Evolutionary conservation across 2,329 filamentous ascomycete species (phyloP).

Genomic region (Rhexocercosporidium sp.): DNA sequence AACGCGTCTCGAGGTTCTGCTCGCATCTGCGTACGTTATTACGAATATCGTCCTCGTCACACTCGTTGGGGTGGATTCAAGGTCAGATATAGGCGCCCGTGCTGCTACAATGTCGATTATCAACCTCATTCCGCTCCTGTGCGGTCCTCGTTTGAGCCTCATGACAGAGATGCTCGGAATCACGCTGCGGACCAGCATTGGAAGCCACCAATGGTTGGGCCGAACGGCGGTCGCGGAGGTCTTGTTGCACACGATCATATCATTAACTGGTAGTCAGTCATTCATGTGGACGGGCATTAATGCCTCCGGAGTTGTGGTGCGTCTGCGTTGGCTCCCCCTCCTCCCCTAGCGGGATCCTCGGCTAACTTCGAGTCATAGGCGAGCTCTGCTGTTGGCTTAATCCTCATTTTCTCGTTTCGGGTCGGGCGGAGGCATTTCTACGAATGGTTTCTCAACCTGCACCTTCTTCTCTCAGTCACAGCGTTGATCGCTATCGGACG

Average conservation of each 20-base stretch:
- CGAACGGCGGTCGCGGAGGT: slow-evolving; percentile 12
- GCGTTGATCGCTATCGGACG: slow-evolving; percentile 14
- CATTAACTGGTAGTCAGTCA: neutral
- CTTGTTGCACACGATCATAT: slow-evolving; percentile 18
- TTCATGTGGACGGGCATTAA: slow-evolving; percentile 17
- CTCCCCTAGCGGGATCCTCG: neutral
- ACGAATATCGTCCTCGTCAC: slow-evolving; percentile 16
- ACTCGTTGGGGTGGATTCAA: slow-evolving; percentile 10
- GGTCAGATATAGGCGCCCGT: slow-evolving; percentile 18
- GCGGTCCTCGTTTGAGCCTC: slow-evolving; percentile 15
- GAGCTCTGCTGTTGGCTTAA: slow-evolving; percentile 17
- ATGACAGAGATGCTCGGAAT: slow-evolving; percentile 21
- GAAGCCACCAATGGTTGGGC: slow-evolving; percentile 20
- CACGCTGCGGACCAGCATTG: slow-evolving; percentile 17
- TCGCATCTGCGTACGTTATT: neutral
- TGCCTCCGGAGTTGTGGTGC: slow-evolving; percentile 15
- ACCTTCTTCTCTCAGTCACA: slow-evolving; percentile 16
- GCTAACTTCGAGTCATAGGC: slow-evolving; percentile 3
- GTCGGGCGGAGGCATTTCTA: slow-evolving; percentile 15
- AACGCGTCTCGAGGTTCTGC: slow-evolving; percentile 13
- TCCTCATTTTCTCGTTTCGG: slow-evolving; percentile 19
- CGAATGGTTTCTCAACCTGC: slow-evolving; percentile 23
- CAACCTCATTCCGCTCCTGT: slow-evolving; percentile 26
- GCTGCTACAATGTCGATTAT: slow-evolving; percentile 22
- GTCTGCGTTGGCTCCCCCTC: neutral